These are phyloP conservation scores for Oryza nivara DNA, from an alignment of 176 grass and related monocot species.

Conservation along the genomic window DNA sequence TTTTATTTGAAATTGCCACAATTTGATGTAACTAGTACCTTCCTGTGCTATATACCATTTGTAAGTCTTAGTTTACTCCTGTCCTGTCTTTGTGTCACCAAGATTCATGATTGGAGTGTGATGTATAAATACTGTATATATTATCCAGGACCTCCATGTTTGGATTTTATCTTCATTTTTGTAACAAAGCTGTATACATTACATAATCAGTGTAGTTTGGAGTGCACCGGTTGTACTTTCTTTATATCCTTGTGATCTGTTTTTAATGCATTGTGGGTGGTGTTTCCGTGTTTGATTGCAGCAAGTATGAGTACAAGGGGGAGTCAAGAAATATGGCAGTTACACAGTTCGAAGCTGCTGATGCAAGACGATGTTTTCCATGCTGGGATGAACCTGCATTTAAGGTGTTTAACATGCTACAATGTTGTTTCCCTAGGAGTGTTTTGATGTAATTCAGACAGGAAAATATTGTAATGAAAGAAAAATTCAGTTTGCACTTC, in stretches of 20 bases:
- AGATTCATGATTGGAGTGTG: background rate
- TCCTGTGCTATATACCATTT: background rate
- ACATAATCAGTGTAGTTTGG: background rate
- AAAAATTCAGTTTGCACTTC: background rate
- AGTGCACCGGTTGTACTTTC: background rate
- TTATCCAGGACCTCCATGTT: background rate
- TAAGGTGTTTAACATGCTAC: slow-evolving; percentile 47
- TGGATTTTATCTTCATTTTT: background rate
- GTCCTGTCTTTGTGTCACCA: background rate
- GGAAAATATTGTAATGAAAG: background rate
- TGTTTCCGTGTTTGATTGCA: slow-evolving; percentile 32
- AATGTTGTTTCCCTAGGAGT: slow-evolving; percentile 4
- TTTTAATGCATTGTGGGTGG: slow-evolving; percentile 17
- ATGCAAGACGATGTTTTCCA: slow-evolving; percentile 87
- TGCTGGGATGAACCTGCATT: slow-evolving; percentile 91
- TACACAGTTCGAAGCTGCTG: slow-evolving; percentile 86
- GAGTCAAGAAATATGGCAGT: slow-evolving; percentile 71
- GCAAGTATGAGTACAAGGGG: slow-evolving; percentile 63
- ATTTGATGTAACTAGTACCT: background rate
- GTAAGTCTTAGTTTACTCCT: background rate
- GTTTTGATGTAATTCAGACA: background rate
- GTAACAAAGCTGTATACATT: background rate
- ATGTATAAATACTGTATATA: background rate
- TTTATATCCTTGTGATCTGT: background rate
- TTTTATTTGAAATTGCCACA: background rate